Percentiles rank a stretch among this genome's conserved stretches.
phyloP scores from a whole-genome alignment of 768 basidiomycete genomes.

The Xerocomellus amylosporus region DNA sequence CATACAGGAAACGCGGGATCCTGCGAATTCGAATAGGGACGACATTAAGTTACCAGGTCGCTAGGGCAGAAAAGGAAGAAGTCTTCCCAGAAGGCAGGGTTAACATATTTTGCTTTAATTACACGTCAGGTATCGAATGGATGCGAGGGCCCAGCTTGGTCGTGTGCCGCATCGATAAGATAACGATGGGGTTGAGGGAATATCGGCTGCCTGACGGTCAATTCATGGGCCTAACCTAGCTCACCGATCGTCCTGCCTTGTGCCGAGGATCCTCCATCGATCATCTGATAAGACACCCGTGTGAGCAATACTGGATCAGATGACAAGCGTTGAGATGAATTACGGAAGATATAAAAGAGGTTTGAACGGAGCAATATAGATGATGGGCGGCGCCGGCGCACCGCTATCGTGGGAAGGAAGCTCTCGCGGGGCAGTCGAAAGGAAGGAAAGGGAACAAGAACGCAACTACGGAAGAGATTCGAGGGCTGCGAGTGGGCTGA shows the following conservation, averaged over 20 bases:
- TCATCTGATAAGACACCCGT: conserved; percentile 12
- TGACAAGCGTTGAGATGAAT: background rate
- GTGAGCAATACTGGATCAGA: background rate
- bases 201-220: background rate
- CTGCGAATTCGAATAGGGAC: background rate
- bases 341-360: conserved; percentile 3
- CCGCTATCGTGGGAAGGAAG: conserved; percentile 12
- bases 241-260: background rate
- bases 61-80: conserved; percentile 5
- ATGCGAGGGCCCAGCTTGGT: background rate
- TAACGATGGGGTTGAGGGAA: background rate
- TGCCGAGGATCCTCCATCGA: conserved; percentile 1
- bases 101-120: background rate
- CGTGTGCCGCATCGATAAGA: background rate
- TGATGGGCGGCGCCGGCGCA: conserved; percentile 4
- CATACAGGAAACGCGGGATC: background rate
- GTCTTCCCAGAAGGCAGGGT: background rate
- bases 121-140: background rate
- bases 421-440: background rate
- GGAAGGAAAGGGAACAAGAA: conserved; percentile 9
- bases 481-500: background rate
- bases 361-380: conserved; percentile 6
- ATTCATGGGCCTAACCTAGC: background rate
- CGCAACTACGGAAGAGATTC: background rate
- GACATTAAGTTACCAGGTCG: background rate